These are phyloP conservation scores for Aspergillus nanangensis DNA, from an alignment of 495 filamentous ascomycete genomes.

Conservation along the genomic window DNA sequence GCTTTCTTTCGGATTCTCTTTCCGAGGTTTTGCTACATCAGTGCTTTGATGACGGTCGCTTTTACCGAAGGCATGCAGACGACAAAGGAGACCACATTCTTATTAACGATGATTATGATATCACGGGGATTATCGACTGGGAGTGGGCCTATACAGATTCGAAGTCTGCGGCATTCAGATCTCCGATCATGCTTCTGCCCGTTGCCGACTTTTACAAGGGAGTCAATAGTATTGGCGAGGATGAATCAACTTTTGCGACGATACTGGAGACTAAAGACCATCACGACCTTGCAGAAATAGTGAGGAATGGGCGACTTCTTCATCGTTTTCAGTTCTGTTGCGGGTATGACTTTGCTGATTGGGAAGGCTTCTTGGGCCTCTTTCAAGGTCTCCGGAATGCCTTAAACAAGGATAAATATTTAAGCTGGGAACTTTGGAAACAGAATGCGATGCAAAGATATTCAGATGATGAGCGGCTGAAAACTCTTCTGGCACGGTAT, in stretches of 20 bases:
- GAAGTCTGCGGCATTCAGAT: constrained; percentile 35
- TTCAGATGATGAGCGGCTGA: constrained; percentile 21
- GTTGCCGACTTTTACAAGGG: constrained; percentile 38
- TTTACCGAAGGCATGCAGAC: constrained; percentile 40
- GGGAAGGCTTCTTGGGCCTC: constrained; percentile 34
- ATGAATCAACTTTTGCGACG: constrained; percentile 27
- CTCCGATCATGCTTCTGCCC: constrained; percentile 36
- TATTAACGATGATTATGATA: constrained; percentile 37
- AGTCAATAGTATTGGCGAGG: constrained; percentile 25
- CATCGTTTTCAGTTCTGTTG: constrained; percentile 36
- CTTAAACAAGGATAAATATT: constrained; percentile 19
- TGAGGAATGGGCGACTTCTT: constrained; percentile 27
- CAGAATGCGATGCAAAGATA: constrained; percentile 23
- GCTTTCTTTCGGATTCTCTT: constrained; percentile 30
- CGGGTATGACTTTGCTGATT: constrained; percentile 32
- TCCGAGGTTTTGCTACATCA: constrained; percentile 4
- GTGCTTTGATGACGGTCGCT: constrained; percentile 21
- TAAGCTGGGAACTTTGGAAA: constrained; percentile 32
- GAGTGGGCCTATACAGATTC: constrained; percentile 34
- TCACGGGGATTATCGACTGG: constrained; percentile 44
- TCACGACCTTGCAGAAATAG: constrained; percentile 23
- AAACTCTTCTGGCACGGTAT: constrained; percentile 3
- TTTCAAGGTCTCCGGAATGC: constrained; percentile 29
- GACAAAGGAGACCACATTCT: constrained; percentile 45
- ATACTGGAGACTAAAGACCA: constrained; percentile 28